Evolutionary conservation across 108 stramenopile species (phyloP).

Genomic region (Parietichytrium sp.): DNA sequence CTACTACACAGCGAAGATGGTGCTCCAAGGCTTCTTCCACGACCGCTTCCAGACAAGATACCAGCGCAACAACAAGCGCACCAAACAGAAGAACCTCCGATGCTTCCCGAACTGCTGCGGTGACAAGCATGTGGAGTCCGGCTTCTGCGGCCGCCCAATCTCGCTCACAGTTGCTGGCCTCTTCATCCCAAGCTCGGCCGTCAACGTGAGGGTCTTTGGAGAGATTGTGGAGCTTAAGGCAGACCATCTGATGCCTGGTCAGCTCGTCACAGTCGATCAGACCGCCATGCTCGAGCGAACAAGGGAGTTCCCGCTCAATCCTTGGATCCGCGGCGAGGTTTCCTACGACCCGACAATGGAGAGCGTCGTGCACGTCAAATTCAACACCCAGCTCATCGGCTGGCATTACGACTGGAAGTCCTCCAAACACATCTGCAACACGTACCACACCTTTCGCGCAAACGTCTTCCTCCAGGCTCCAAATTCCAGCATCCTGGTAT

Average conservation of each 20-base stretch:
- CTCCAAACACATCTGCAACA: slow-evolving; percentile 9
- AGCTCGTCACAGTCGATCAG: neutral
- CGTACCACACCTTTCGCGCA: slow-evolving; percentile 1
- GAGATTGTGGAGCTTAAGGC: slow-evolving; percentile 15
- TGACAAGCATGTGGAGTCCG: neutral
- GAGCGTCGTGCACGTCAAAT: neutral
- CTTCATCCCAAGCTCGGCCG: neutral
- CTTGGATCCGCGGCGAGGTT: slow-evolving; percentile 8
- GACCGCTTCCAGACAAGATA: neutral
- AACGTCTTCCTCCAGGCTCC: neutral
- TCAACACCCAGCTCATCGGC: slow-evolving; percentile 1
- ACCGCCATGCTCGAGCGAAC: neutral
- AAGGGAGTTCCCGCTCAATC: neutral
- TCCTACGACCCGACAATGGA: neutral
- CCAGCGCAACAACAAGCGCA: slow-evolving; percentile 32
- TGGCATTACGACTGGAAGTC: slow-evolving; percentile 32
- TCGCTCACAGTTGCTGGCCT: neutral
- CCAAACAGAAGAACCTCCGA: slow-evolving; percentile 9
- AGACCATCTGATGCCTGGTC: slow-evolving; percentile 22
- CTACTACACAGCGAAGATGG: no score
- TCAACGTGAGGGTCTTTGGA: neutral
- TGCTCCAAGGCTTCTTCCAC: neutral
- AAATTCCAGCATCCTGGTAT: neutral
- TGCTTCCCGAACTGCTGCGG: neutral
- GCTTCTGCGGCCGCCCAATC: neutral